Conservation (phyloP, 2,329 filamentous ascomycete genomes). For the Hymenotorrendiella dingleyae region DNA sequence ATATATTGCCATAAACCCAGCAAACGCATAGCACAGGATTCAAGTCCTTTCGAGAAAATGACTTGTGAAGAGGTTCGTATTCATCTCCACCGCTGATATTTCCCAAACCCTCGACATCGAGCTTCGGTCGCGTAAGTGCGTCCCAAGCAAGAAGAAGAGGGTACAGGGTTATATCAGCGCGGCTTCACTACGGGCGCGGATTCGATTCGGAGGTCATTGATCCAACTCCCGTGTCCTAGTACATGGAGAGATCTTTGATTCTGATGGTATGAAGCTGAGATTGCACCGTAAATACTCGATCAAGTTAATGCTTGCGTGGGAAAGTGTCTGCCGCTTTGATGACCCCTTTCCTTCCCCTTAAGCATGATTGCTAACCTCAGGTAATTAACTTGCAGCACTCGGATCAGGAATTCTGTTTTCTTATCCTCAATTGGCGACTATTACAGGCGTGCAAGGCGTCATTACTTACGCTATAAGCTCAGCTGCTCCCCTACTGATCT, state of each 20-base stretch:
- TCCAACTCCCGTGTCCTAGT: conserved; percentile 43
- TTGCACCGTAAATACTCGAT: conserved; percentile 94
- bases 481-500: conserved; percentile 65
- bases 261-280: conserved; percentile 69
- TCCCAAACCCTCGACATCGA: conserved; percentile 5
- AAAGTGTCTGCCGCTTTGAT: conserved; percentile 87
- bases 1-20: conserved; percentile 25
- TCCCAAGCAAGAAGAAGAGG: conserved; percentile 1
- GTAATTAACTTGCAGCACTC: conserved; percentile 50
- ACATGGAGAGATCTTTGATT: conserved; percentile 21
- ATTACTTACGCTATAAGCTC: conserved; percentile 71
- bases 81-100: conserved; percentile 22
- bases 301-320: conserved; percentile 99
- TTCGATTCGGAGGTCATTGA: conserved; percentile 42
- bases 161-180: conserved; percentile 27
- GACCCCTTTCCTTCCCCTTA: conserved; percentile 29
- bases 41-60: conserved; percentile 18
- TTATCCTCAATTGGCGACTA: conserved; percentile 74
- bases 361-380: conserved; percentile 38
- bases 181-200: conserved; percentile 83
- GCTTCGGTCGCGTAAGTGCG: background rate
- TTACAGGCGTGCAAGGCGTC: conserved; percentile 72
- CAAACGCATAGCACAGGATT: conserved; percentile 20
- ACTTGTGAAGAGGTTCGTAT: conserved; percentile 35
- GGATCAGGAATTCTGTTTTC: conserved; percentile 79